Percentiles rank a stretch among this genome's conserved stretches.
Conservation (phyloP, 1,139 yeast genomes). For the Maudiozyma humilis region DNA sequence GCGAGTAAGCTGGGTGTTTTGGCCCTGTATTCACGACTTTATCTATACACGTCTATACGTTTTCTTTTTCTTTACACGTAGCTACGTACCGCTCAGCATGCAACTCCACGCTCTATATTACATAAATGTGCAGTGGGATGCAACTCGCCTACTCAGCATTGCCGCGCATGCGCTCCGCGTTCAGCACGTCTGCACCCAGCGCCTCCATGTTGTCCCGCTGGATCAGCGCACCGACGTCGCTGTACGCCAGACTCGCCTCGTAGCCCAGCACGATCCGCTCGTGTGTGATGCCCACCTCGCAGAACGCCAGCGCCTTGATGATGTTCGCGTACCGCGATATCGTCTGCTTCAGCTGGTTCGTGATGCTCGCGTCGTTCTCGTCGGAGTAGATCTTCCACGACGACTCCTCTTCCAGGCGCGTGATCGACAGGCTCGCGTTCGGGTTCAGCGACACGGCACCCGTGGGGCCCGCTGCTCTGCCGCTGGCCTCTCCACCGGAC, state of each 20-base stretch:
- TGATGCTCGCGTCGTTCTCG: slow-evolving; percentile 60
- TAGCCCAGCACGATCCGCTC: slow-evolving; percentile 71
- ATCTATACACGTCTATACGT: too few species aligned
- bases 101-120: too few species aligned
- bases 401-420: slow-evolving; percentile 86
- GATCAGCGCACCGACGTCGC: slow-evolving; percentile 63
- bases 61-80: too few species aligned
- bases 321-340: slow-evolving; percentile 83
- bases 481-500: slow-evolving; percentile 29
- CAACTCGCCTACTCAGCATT: slow-evolving; percentile 10
- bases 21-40: background rate
- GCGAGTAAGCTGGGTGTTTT: background rate
- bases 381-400: slow-evolving; percentile 95
- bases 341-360: slow-evolving; percentile 54
- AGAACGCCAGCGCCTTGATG: slow-evolving; percentile 65
- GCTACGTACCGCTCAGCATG: too few species aligned
- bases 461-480: slow-evolving; percentile 26
- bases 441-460: slow-evolving; percentile 42
- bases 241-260: slow-evolving; percentile 79
- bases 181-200: slow-evolving; percentile 68
- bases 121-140: too few species aligned
- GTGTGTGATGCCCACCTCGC: slow-evolving; percentile 83
- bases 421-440: slow-evolving; percentile 62
- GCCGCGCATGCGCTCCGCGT: slow-evolving; percentile 68
- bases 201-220: slow-evolving; percentile 67